Evolutionary conservation across 1,284 basidiomycete genomes (phyloP).

Genomic region (Tetrapyrgos nigripes): DNA sequence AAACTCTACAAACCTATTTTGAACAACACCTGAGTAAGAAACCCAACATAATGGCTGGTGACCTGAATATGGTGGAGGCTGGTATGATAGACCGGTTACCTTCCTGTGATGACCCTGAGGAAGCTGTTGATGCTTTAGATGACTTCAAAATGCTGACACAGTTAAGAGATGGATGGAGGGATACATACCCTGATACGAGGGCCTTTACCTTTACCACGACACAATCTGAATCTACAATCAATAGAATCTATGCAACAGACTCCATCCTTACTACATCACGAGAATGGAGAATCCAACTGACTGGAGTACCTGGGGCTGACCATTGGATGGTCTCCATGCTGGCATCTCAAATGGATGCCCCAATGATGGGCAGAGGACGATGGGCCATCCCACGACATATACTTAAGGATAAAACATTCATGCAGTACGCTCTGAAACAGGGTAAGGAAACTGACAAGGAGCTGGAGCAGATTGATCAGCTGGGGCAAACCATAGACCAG

Average conservation of each 20-base stretch:
- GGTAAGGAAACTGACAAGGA: slow-evolving; percentile 7
- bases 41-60: slow-evolving; percentile 20
- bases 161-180: slow-evolving; percentile 36
- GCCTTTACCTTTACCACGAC: slow-evolving; percentile 26
- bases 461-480: background rate
- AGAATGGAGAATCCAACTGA: slow-evolving; percentile 23
- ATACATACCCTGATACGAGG: slow-evolving; percentile 25
- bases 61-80: slow-evolving; percentile 26
- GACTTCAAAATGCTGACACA: slow-evolving; percentile 21
- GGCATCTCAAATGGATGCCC: slow-evolving; percentile 20
- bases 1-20: slow-evolving; percentile 15
- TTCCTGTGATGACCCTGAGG: slow-evolving; percentile 17
- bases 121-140: slow-evolving; percentile 16
- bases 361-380: slow-evolving; percentile 27
- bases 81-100: slow-evolving; percentile 22
- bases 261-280: background rate
- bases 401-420: slow-evolving; percentile 21
- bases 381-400: slow-evolving; percentile 27
- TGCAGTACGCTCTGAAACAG: background rate
- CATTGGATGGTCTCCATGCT: slow-evolving; percentile 25
- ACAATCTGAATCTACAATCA: slow-evolving; percentile 30
- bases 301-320: slow-evolving; percentile 21
- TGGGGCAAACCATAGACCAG: background rate
- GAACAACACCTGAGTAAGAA: background rate
- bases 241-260: slow-evolving; percentile 33